These are phyloP conservation scores for Pyricularia grisea DNA, from an alignment of 2,329 filamentous ascomycete genomes.

Conservation along the genomic window DNA sequence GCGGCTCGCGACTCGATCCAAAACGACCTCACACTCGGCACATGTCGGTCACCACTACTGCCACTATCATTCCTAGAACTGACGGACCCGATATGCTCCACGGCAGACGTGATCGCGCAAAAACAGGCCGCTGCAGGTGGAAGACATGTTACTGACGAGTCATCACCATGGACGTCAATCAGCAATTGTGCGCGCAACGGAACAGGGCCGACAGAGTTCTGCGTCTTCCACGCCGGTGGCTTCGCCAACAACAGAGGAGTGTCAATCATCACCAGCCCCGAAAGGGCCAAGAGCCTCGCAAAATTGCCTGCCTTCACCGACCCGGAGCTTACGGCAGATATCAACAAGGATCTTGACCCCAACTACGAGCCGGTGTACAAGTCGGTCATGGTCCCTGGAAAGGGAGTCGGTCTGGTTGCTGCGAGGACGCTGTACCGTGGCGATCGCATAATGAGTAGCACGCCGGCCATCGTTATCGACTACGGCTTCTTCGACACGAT, in stretches of 20 bases:
- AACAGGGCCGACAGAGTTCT: slow-evolving; percentile 15
- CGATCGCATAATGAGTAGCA: slow-evolving; percentile 27
- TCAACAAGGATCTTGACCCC: slow-evolving; percentile 18
- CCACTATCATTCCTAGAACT: background rate
- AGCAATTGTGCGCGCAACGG: slow-evolving; percentile 17
- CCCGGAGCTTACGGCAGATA: slow-evolving; percentile 11
- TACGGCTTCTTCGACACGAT: slow-evolving; percentile 24
- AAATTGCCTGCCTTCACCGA: slow-evolving; percentile 17
- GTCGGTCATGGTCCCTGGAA: slow-evolving; percentile 26
- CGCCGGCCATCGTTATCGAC: slow-evolving; percentile 27
- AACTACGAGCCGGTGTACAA: slow-evolving; percentile 16
- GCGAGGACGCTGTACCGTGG: slow-evolving; percentile 22
- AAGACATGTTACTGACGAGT: background rate
- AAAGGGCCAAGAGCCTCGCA: slow-evolving; percentile 18
- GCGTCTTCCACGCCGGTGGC: slow-evolving; percentile 23
- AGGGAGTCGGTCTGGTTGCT: slow-evolving; percentile 28
- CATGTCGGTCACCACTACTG: slow-evolving; percentile 6
- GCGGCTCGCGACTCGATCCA: slow-evolving; percentile 7
- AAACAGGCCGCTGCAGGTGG: slow-evolving; percentile 3
- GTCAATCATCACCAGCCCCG: slow-evolving; percentile 25
- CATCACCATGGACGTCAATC: slow-evolving; percentile 14
- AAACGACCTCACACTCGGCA: slow-evolving; percentile 6
- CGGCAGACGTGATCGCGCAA: background rate
- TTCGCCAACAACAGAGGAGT: slow-evolving; percentile 28
- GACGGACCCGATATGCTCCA: slow-evolving; percentile 5